Evolutionary conservation across 192 early-diverging fungal genomes (phyloP).

Genomic region (Gaertneriomyces semiglobifer): DNA sequence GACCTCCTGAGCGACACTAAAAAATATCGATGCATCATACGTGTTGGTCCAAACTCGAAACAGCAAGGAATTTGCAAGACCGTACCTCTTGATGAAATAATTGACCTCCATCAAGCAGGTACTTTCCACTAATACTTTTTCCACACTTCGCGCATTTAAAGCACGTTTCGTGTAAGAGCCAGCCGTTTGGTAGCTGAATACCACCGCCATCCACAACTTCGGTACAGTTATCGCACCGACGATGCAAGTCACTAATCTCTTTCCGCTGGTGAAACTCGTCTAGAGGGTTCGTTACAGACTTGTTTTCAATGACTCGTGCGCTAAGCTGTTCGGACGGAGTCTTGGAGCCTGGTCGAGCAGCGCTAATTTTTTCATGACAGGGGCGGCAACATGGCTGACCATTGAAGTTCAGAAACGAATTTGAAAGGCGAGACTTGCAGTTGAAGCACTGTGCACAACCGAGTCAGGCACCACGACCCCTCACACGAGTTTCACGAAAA

Average conservation of each 20-base stretch:
- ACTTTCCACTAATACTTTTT: slow-evolving; percentile 16
- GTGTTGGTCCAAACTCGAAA: background rate
- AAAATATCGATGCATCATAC: background rate
- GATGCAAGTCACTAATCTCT: background rate
- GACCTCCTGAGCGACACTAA: slow-evolving; percentile 3
- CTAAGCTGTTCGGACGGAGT: background rate
- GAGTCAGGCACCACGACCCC: background rate
- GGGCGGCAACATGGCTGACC: slow-evolving; percentile 16
- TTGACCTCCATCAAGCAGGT: slow-evolving; percentile 4
- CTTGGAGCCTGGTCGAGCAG: background rate
- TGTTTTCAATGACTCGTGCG: background rate
- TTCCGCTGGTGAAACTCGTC: background rate
- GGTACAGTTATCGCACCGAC: slow-evolving; percentile 10
- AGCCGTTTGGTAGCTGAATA: slow-evolving; percentile 10
- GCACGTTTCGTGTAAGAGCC: slow-evolving; percentile 4
- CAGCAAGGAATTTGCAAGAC: background rate
- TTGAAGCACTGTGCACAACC: slow-evolving; percentile 17
- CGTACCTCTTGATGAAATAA: slow-evolving; percentile 20
- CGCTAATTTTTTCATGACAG: slow-evolving; percentile 13
- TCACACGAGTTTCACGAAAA: background rate
- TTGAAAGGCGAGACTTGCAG: background rate
- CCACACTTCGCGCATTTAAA: slow-evolving; percentile 6
- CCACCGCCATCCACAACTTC: slow-evolving; percentile 11
- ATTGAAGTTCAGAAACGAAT: slow-evolving; percentile 21
- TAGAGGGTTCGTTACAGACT: background rate